A percentile compares a stretch with the other conserved stretches of the same genome.
Evolutionary conservation across 305 asterid genomes (phyloP).

Genomic region (Fraxinus angustifolia): DNA sequence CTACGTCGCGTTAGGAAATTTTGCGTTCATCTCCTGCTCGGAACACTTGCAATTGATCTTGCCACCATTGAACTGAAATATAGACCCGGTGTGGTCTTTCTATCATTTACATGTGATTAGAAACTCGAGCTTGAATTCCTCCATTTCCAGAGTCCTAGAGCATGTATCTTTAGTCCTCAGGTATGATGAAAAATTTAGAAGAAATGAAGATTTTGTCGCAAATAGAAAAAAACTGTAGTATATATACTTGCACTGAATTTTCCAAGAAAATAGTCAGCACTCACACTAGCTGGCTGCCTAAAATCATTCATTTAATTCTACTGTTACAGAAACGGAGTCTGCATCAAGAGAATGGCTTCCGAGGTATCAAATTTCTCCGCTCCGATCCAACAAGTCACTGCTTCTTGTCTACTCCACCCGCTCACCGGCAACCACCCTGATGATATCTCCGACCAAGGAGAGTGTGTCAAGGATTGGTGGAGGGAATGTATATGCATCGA

Average conservation of each 20-base stretch:
- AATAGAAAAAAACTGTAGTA: not conserved
- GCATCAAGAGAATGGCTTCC: not conserved
- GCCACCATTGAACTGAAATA: not conserved
- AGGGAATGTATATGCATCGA: slow-evolving; percentile 47
- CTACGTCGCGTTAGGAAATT: not conserved
- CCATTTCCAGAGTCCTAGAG: not conserved
- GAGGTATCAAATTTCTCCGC: not conserved
- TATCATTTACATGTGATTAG: not conserved
- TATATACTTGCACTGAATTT: too few relatives aligned
- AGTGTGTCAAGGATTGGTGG: slow-evolving; percentile 17
- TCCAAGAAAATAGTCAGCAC: too few relatives aligned
- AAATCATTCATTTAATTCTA: not conserved
- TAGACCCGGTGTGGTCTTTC: not conserved
- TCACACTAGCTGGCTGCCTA: not conserved
- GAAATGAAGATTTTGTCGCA: not conserved
- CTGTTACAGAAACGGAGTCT: not conserved
- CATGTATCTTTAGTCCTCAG: not conserved
- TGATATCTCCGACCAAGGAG: not conserved
- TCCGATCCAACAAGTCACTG: not conserved
- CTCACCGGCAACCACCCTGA: not conserved
- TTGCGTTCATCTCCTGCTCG: not conserved
- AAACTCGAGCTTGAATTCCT: not conserved
- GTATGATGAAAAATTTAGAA: not conserved
- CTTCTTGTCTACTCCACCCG: not conserved
- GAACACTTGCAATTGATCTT: not conserved